Evolutionary conservation across 192 early-diverging fungal species (phyloP).

Genomic region (Umbelopsis isabellina): DNA sequence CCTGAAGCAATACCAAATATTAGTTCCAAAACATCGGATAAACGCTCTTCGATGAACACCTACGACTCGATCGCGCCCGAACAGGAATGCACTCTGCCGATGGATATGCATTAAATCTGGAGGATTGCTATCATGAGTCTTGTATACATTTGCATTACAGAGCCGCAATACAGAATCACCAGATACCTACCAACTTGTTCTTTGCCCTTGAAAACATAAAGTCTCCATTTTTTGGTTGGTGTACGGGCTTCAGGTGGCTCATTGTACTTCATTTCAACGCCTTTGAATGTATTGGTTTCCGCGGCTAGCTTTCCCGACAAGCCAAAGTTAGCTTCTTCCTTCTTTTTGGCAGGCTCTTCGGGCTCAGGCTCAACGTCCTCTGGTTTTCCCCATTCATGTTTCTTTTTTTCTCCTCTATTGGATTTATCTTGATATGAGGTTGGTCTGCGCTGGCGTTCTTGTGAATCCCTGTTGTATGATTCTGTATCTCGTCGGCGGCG

Average conservation of each 20-base stretch:
- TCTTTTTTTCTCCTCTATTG: constrained; percentile 23
- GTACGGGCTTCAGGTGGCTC: constrained; percentile 91
- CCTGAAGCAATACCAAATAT: constrained; percentile 27
- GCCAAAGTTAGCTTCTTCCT: constrained; percentile 82
- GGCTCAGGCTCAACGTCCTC: constrained; percentile 36
- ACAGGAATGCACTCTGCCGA: constrained; percentile 82
- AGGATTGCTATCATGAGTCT: background rate
- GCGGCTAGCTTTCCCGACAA: constrained; percentile 86
- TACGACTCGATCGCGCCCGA: constrained; percentile 85
- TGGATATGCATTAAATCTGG: constrained; percentile 86
- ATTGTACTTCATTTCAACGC: constrained; percentile 87
- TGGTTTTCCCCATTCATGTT: constrained; percentile 43
- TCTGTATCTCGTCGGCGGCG: constrained; percentile 23
- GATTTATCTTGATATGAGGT: constrained; percentile 16
- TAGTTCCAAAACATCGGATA: background rate
- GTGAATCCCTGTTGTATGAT: background rate
- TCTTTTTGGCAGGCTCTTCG: constrained; percentile 47
- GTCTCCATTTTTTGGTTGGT: constrained; percentile 73
- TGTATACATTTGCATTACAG: background rate
- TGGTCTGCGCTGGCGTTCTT: constrained; percentile 21
- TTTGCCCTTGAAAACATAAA: constrained; percentile 94
- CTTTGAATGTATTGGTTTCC: constrained; percentile 87
- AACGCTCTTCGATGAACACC: constrained; percentile 21
- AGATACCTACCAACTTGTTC: constrained; percentile 71
- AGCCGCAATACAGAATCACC: background rate